A percentile compares a stretch with the other conserved stretches of the same genome.
These are phyloP conservation scores for Xylaria castorea DNA, from an alignment of 495 filamentous ascomycete species.

Conservation along the genomic window DNA sequence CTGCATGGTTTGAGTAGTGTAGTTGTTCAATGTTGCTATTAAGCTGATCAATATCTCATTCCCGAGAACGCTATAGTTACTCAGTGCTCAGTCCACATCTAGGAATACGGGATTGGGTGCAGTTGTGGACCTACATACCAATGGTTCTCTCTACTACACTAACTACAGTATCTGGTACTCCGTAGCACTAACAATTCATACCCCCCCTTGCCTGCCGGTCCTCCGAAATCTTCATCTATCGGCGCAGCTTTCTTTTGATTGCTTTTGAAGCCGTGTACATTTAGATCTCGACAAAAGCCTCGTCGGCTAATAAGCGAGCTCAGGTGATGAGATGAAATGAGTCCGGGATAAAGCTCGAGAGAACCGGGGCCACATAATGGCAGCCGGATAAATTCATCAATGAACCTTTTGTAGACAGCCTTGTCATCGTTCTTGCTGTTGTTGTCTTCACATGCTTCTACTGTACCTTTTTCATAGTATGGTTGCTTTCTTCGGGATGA, in stretches of 20 bases:
- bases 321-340: background rate
- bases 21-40: background rate
- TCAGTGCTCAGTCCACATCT: background rate
- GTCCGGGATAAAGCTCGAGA: background rate
- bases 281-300: background rate
- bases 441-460: background rate
- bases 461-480: background rate
- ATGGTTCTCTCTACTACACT: background rate
- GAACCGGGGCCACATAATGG: background rate
- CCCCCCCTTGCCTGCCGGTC: constrained; percentile 11
- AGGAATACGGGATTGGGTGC: background rate
- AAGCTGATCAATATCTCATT: background rate
- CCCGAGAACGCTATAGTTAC: background rate
- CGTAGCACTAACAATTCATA: constrained; percentile 10
- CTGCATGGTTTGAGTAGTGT: background rate
- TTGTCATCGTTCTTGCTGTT: background rate
- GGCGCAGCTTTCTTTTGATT: constrained; percentile 24
- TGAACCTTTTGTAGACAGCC: background rate
- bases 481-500: background rate
- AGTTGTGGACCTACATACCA: background rate
- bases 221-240: constrained; percentile 1
- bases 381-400: constrained; percentile 9
- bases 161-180: no score
- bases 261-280: constrained; percentile 13
- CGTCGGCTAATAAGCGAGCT: constrained; percentile 3